These are phyloP conservation scores for Irpex sp. DNA, from an alignment of 1,284 basidiomycete species.

Conservation along the genomic window DNA sequence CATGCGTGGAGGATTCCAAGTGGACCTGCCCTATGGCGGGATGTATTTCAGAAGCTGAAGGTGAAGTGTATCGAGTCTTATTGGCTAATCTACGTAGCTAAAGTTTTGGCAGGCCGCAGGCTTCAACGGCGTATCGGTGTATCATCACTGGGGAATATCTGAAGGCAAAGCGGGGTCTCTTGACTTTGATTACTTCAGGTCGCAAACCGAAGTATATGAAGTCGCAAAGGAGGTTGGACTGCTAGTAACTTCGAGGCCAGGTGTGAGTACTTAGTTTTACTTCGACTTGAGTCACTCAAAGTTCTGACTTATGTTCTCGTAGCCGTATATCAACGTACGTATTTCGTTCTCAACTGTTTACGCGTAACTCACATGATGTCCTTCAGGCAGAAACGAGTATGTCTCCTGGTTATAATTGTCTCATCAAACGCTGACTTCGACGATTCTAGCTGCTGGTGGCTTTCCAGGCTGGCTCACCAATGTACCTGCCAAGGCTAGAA, in stretches of 20 bases:
- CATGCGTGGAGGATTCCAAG: constrained; percentile 48
- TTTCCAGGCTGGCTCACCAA: constrained; percentile 48
- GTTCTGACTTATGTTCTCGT: background rate
- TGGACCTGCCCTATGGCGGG: constrained; percentile 41
- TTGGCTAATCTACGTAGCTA: background rate
- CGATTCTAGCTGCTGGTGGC: constrained; percentile 33
- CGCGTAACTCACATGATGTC: background rate
- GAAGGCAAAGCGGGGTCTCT: constrained; percentile 33
- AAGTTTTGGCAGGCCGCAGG: constrained; percentile 35
- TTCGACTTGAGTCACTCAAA: background rate
- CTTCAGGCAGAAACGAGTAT: constrained; percentile 35
- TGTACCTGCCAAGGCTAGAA: constrained; percentile 38
- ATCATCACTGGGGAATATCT: constrained; percentile 45
- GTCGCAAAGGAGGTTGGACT: constrained; percentile 59
- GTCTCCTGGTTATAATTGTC: background rate
- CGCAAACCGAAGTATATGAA: constrained; percentile 42
- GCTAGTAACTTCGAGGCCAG: constrained; percentile 64
- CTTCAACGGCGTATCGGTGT: constrained; percentile 43
- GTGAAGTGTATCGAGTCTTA: constrained; percentile 7
- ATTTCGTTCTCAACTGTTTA: background rate
- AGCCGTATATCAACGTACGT: constrained; percentile 23
- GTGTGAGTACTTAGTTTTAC: constrained; percentile 24
- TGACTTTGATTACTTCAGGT: constrained; percentile 24
- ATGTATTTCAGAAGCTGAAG: constrained; percentile 41
- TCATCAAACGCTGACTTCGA: background rate